Base-by-base conservation (phyloP, 2,329 filamentous ascomycete species). In the Talaromyces sp. region DNA sequence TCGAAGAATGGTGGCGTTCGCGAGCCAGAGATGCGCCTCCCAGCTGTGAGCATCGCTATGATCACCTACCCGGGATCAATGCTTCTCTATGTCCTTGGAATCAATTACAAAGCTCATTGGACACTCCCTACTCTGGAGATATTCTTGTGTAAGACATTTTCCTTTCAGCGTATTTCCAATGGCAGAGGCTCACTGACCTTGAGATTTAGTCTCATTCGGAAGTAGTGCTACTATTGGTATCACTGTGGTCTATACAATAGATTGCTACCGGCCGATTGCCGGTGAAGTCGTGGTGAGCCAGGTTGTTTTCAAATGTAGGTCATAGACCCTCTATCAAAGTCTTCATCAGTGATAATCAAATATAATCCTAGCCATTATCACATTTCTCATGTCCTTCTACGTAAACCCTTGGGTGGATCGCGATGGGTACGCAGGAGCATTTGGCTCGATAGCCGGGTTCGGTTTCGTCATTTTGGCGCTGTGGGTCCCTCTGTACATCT, bases 301-400 rank as follows among this genome's bases (percentile, higher is more conserved):
- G 28, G 73, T 84, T 63, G 82, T 77, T 0, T 85, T 85, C 68
- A 85, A 85, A 71, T 81, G 53, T 55, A 25, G 19, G 30, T 39
- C 19, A 36, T 54, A n/a, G n/a, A n/a, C n/a, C n/a, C n/a, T n/a
- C n/a, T n/a, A n/a, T n/a, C n/a, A n/a, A n/a, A n/a, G n/a, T n/a
- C n/a, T 22, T 30, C 28, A 30, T 30, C 28, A 30, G 28, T 30
- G n/a, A n/a, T n/a, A n/a, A n/a, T n/a, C n/a, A n/a, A n/a, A n/a
- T n/a, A n/a, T n/a, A n/a, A n/a, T n/a, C n/a, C 30, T 30, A 55
- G 53, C 82, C 17, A 69, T 80, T 8, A 85, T 86, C 66, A 84
- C 83, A 4, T 86, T 86, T 68, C 72, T 86, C 0, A 74, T 86
- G 1, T 83, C 80, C 0, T 86, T 86, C 67, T 86, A 86, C 68